phyloP scores from a whole-genome alignment of 1,284 basidiomycete species.

The Ustilago cynodontis region DNA sequence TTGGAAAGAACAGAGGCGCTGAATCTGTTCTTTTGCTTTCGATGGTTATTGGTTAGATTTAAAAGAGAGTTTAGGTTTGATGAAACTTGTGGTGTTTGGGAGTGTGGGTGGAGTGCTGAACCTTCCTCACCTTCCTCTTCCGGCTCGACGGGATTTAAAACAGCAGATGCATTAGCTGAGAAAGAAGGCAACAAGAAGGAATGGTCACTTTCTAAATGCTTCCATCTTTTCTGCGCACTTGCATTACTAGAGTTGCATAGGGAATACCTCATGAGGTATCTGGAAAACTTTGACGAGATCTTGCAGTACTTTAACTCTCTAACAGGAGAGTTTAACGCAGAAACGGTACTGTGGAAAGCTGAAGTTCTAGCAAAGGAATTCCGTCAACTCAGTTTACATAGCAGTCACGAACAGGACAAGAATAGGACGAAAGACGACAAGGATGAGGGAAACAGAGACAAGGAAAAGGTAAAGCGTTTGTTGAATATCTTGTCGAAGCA shows the following conservation, averaged over 20 bases:
- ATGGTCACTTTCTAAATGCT: constrained; percentile 72
- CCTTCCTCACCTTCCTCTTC: background rate
- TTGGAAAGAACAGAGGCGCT: constrained; percentile 88
- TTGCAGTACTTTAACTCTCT: constrained; percentile 61
- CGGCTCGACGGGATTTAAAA: background rate
- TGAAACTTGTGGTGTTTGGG: constrained; percentile 90
- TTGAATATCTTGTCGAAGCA: constrained; percentile 12
- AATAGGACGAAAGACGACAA: no score
- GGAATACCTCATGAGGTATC: constrained; percentile 91
- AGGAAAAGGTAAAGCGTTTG: background rate
- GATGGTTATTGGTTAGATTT: constrained; percentile 74
- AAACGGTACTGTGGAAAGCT: constrained; percentile 40
- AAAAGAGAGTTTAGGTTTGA: constrained; percentile 89
- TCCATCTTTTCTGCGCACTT: constrained; percentile 93
- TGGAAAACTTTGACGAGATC: constrained; percentile 78
- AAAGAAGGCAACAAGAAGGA: background rate
- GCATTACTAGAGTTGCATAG: constrained; percentile 93
- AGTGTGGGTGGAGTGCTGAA: constrained; percentile 71
- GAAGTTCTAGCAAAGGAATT: constrained; percentile 49
- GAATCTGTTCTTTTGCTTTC: constrained; percentile 98
- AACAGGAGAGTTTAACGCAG: constrained; percentile 43
- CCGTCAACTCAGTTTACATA: constrained; percentile 9
- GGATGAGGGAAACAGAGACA: no score
- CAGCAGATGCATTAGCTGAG: background rate
- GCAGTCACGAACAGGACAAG: background rate